Percentiles rank a stretch among this genome's conserved stretches.
These are phyloP conservation scores for Clarireedia homoeocarpa DNA, from an alignment of 2,329 filamentous ascomycete genomes.

Conservation along the genomic window DNA sequence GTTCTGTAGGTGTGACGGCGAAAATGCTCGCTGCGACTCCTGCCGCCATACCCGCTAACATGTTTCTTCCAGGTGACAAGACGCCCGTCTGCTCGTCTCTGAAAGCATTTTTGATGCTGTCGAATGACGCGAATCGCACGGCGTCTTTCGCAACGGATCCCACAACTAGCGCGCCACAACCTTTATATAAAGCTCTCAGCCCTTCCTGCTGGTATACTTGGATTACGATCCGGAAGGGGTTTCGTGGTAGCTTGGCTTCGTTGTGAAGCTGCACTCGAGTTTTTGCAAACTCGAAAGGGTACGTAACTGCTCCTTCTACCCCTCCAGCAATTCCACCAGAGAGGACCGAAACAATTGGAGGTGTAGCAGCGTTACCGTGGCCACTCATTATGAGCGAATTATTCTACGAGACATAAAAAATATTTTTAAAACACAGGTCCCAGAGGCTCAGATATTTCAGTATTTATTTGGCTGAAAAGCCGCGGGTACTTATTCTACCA, in stretches of 20 bases:
- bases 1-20: conserved; percentile 61
- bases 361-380: conserved; percentile 2
- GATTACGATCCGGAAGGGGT: conserved; percentile 49
- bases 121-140: conserved; percentile 58
- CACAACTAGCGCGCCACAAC: conserved; percentile 18
- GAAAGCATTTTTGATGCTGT: conserved; percentile 56
- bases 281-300: conserved; percentile 62
- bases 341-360: conserved; percentile 18
- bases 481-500: too few relatives aligned
- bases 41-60: conserved; percentile 57
- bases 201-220: conserved; percentile 50
- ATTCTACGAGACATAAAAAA: too few relatives aligned
- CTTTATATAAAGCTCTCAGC: conserved; percentile 40
- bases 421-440: too few relatives aligned
- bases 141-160: conserved; percentile 50
- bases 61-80: conserved; percentile 46
- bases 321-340: conserved; percentile 24
- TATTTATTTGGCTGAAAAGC: too few relatives aligned
- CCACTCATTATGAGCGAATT: background rate
- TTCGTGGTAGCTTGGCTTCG: conserved; percentile 37
- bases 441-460: too few relatives aligned
- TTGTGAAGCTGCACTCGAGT: conserved; percentile 50
- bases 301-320: conserved; percentile 25
- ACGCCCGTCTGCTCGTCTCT: conserved; percentile 48
- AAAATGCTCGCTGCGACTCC: conserved; percentile 53